These are phyloP conservation scores for Areca catechu DNA, from an alignment of 176 grass and related monocot genomes.

Conservation along the genomic window DNA sequence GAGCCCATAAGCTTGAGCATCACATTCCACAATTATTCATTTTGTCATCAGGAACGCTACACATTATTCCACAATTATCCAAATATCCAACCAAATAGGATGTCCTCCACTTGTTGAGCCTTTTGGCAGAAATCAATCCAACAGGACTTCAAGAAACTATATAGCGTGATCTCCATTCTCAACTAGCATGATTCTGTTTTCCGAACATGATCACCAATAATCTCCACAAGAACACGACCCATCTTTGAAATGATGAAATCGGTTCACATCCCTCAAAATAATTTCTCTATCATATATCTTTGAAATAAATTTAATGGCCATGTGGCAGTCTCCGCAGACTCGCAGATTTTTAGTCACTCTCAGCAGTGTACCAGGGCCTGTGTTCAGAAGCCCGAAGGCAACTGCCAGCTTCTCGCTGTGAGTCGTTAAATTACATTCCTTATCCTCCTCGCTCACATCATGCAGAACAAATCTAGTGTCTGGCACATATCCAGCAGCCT, in stretches of 20 bases:
- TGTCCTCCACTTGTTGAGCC: no score
- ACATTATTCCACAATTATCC: no score
- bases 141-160: no score
- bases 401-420: conserved; percentile 12
- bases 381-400: conserved; percentile 7
- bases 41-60: no score
- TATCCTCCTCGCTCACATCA: conserved; percentile 10
- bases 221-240: conserved; percentile 5
- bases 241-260: conserved; percentile 9
- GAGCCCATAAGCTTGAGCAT: no score
- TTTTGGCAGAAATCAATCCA: no score
- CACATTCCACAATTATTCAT: no score
- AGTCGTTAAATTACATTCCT: conserved; percentile 1
- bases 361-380: neutral
- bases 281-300: conserved; percentile 9
- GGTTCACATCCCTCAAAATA: conserved; percentile 7
- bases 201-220: neutral
- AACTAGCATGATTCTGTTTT: no score
- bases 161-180: no score
- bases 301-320: conserved; percentile 9
- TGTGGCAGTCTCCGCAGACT: conserved; percentile 6
- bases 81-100: no score
- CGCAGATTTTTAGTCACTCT: conserved; percentile 11
- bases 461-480: conserved; percentile 13
- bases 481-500: conserved; percentile 3